Evolutionary conservation across 768 basidiomycete genomes (phyloP), one percentile per base, ranked within the genome.

Genomic region (Trametes villosa): DNA sequence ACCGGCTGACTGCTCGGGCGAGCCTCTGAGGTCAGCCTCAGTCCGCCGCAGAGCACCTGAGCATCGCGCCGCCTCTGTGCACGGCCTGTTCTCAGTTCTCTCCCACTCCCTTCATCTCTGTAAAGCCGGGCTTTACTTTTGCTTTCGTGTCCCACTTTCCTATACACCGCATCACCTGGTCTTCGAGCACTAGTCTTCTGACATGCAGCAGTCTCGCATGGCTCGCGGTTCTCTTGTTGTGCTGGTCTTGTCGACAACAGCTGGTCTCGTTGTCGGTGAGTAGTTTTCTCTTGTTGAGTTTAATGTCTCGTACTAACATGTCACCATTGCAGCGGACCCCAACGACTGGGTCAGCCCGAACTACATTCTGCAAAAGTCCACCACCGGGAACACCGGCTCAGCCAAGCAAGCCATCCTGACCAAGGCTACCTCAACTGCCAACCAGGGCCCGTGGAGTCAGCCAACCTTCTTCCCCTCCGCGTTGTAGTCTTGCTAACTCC

Each of bases 271-370:
- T 18, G 31, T 30, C 26, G 65, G 65, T 67, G n/a, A 41, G 62
- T 57, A 9, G 13, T 13, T 13, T 26, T 2, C 24, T 12, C 22
- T 36, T 2, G 24, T 26, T 26, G 11, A 7, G 38, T 30, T 26
- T 1, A 9, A 6, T 8, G 17, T 8, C 22, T 29, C 4, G 24
- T 26, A 6, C 53, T 55, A 20, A 44, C 17, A 7, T 22, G n/a
- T n/a, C 27, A 20, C 22, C 1, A 8, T 29, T 13, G 27, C 24
- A 83, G 81, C 76, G 33, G 81, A 82, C 60, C 71, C 75, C 1
- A 80, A 71, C 57, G 81, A 83, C 68, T 85, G 83, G 82, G 75
- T 84, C 36, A 78, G 78, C 67, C 65, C 77, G 22, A 67, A 76
- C 31, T 84, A 84, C 61, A 70, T 79, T 22, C 49, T 77, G 34